Base-by-base conservation (phyloP, 129 eudicot species). In the Apium graveolens region DNA sequence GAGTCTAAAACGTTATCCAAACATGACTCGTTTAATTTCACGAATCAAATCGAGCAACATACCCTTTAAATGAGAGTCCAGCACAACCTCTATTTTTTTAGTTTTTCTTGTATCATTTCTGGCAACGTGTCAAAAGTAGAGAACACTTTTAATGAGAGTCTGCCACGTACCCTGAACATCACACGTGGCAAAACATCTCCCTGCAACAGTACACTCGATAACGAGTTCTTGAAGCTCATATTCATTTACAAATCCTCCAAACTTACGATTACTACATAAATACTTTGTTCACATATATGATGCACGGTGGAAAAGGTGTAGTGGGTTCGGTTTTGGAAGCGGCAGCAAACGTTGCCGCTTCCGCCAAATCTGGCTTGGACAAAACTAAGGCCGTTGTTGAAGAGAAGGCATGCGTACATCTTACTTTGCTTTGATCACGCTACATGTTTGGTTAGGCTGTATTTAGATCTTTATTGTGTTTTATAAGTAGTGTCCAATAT, bases 341-440 rank as follows among this genome's bases (percentile, higher is more conserved):
- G 35, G 90, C 86, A 49, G 88, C 96, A 17, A 86, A 90, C 80
- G 68, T 90, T 5, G 96, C 90, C 0, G 96, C 92, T 0, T 84
- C 96, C 32, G 92, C 96, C 11, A 70, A 84, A 79, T 86, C 92
- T 0, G 92, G 96, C 4, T 76, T 90, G 86, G 96, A 88, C 57
- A 90, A 90, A 42, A 84, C 92, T 0, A 83, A 82, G 66, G 96
- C 96, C 39, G 82, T 84, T 29, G 20, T 86, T 5, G 89, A 84
- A 65, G 96, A 88, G 70, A 90, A 90, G 83, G 34, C 26, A 65
- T 44, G 48, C 16, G 48, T 44, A 43, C 46, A 43, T 43, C 46
- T 43, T 42, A 7, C 45, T 42, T 1, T 42, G 1, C 11, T 39
- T 39, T 0, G 9, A 42, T 9, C 3, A 1, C 11, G 43, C 45